Base-by-base conservation (phyloP, 495 filamentous ascomycete genomes). In the Friedmanniomyces simplex region DNA sequence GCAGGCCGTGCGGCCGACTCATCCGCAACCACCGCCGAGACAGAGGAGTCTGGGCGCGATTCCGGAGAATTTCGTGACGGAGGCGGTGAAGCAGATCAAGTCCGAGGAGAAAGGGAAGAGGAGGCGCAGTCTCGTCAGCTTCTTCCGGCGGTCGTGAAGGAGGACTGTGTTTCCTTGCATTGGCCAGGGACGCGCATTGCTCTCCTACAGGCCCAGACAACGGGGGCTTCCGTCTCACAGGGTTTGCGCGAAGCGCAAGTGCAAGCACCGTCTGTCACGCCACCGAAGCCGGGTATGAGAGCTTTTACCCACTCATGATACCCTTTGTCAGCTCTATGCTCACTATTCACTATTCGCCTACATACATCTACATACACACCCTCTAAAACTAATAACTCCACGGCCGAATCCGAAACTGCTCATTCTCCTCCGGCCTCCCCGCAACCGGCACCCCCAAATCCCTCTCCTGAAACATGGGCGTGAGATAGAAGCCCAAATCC, bases 381-480 rank as follows among this genome's bases (percentile, higher is more conserved):
- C n/a, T n/a, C n/a, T n/a, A n/a, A n/a, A 32, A 4, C 28, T 32
- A 61, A 53, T 61, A 56, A 52, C 53, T 52, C 54, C 54, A 63
- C 14, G 60, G 60, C 34, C 60, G n/a, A 32, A 63, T 42, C 2
- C 20, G 2, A 46, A 30, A 63, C 60, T 63, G 55, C 36, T 52
- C 32, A 55, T 55, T 63, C 32, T 59, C 60, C 56, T 63, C 60
- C 20, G 60, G 60, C 41, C 41, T 49, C 32, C 22, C 22, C 18
- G 1, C 14, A n/a, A 30, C 1, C 46, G 60, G 60, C 32, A 59
- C 46, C 7, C 55, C 60, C n/a, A 62, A 14, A 18, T 62, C 59
- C 34, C 59, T 22, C 50, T 62, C 59, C 39, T 59, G 60, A 39
- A 58, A 63, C 60, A 58, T 54, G n/a, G 55, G 55, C 36, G 22